These are phyloP conservation scores for Sporisorium graminicola DNA, from an alignment of 1,284 basidiomycete genomes.

Conservation along the genomic window DNA sequence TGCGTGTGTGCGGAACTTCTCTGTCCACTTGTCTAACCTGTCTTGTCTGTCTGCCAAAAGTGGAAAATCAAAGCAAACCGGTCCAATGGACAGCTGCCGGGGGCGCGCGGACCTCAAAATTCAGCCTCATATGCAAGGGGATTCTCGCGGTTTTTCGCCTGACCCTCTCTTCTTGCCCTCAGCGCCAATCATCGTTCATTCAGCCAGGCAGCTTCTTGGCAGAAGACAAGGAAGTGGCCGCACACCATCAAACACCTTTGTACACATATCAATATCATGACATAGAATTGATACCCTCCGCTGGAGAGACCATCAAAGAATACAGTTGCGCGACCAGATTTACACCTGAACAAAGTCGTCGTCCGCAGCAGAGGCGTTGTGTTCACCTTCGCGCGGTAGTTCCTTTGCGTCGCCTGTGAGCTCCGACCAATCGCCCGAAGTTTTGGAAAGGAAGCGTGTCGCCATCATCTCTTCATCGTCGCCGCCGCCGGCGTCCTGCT, in stretches of 20 bases:
- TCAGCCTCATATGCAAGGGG: not conserved
- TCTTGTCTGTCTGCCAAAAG: too few relatives aligned
- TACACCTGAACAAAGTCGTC: conserved; percentile 48
- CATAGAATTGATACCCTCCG: not conserved
- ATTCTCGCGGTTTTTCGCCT: not conserved
- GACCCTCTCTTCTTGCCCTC: not conserved
- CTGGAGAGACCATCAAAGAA: not conserved
- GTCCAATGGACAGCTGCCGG: not conserved
- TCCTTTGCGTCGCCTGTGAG: conserved; percentile 8
- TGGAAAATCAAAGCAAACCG: not conserved
- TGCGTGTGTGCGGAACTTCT: not conserved
- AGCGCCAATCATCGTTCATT: not conserved
- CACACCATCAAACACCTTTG: too few relatives aligned
- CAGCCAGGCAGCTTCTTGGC: too few relatives aligned
- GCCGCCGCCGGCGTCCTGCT: conserved; percentile 5
- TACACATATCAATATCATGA: not conserved
- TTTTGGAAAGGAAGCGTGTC: conserved; percentile 17
- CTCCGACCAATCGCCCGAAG: conserved; percentile 49
- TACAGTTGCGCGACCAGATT: not conserved
- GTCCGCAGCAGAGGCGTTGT: not conserved
- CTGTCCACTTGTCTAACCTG: not conserved
- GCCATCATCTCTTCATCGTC: conserved; percentile 33
- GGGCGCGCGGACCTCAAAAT: not conserved
- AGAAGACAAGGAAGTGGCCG: too few relatives aligned
- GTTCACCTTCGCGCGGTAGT: conserved; percentile 7